Percentiles rank a stretch among this genome's conserved stretches.
phyloP scores from a whole-genome alignment of 1,139 yeast genomes.

The Trichomonascaceae sp. region DNA sequence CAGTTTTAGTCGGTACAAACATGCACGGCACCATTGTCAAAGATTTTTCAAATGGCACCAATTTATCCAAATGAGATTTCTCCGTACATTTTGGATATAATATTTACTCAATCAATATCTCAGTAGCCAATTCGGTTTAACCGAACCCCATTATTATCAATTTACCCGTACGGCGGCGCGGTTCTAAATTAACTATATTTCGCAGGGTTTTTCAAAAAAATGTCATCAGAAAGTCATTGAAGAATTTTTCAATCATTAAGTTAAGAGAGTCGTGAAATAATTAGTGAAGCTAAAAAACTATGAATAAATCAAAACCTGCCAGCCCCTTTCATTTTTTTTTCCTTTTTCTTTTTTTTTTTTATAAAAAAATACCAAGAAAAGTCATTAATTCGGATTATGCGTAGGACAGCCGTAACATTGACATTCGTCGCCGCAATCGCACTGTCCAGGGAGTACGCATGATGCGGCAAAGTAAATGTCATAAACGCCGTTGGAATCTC shows the following conservation, averaged over 20 bases:
- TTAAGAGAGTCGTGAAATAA: background rate
- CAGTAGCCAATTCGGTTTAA: too few relatives aligned
- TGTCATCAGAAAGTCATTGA: too few relatives aligned
- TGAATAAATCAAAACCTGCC: background rate
- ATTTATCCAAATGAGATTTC: background rate
- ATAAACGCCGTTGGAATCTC: slow-evolving; percentile 14
- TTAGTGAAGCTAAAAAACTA: background rate
- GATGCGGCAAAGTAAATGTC: slow-evolving; percentile 32
- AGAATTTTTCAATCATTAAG: background rate
- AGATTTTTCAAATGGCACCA: background rate
- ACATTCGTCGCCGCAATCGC: slow-evolving; percentile 35
- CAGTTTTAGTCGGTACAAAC: background rate
- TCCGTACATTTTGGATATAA: too few relatives aligned
- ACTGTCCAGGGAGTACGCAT: slow-evolving; percentile 36
- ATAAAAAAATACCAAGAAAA: background rate
- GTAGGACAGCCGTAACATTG: slow-evolving; percentile 34
- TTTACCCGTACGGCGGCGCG: too few relatives aligned
- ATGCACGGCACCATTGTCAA: background rate
- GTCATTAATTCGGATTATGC: slow-evolving; percentile 22
- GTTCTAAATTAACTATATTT: background rate
- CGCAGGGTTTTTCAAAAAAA: background rate
- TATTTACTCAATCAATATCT: too few relatives aligned
- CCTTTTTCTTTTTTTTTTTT: background rate
- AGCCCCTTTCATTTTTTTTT: background rate
- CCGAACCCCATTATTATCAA: too few relatives aligned